Percentiles rank a stretch among this genome's conserved stretches.
These are phyloP conservation scores for Plasmodium gallinaceum DNA, from an alignment of 169 alveolate genomes.

Conservation along the genomic window DNA sequence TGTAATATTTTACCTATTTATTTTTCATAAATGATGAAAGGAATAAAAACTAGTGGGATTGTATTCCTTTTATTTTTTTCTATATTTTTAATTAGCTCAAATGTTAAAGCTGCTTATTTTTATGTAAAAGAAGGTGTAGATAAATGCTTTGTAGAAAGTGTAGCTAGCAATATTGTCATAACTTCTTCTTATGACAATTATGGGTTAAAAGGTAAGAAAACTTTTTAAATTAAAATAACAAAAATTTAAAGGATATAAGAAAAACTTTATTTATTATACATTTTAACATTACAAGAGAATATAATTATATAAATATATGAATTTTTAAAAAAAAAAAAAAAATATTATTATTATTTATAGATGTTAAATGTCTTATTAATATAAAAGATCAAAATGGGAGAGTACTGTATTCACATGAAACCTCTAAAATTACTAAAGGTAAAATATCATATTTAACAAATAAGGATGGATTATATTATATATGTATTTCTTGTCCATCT, in stretches of 20 bases:
- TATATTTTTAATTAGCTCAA: neutral
- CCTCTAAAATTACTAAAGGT: slow-evolving; percentile 46
- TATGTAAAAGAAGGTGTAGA: slow-evolving; percentile 67
- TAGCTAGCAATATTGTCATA: slow-evolving; percentile 35
- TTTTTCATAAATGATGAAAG: slow-evolving; percentile 29
- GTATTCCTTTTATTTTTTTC: neutral
- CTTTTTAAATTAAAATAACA: neutral
- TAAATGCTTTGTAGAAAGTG: slow-evolving; percentile 66
- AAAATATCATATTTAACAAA: slow-evolving; percentile 79
- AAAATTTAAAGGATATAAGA: neutral
- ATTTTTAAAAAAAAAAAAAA: too few species aligned
- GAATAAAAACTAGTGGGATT: neutral
- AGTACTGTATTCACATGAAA: slow-evolving; percentile 45
- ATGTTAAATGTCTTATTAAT: slow-evolving; percentile 45
- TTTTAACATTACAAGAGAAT: neutral
- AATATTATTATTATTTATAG: slow-evolving; percentile 16
- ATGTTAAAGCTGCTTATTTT: slow-evolving; percentile 41
- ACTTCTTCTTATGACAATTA: slow-evolving; percentile 61
- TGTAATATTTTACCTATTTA: neutral
- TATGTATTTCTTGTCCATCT: slow-evolving; percentile 84
- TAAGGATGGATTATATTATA: slow-evolving; percentile 74
- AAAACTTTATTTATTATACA: neutral
- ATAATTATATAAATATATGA: neutral
- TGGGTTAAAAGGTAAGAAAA: slow-evolving; percentile 34
- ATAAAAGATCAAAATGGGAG: slow-evolving; percentile 27